Base-by-base conservation (phyloP, 2,329 filamentous ascomycete genomes). In the Elsinoe arachidis region DNA sequence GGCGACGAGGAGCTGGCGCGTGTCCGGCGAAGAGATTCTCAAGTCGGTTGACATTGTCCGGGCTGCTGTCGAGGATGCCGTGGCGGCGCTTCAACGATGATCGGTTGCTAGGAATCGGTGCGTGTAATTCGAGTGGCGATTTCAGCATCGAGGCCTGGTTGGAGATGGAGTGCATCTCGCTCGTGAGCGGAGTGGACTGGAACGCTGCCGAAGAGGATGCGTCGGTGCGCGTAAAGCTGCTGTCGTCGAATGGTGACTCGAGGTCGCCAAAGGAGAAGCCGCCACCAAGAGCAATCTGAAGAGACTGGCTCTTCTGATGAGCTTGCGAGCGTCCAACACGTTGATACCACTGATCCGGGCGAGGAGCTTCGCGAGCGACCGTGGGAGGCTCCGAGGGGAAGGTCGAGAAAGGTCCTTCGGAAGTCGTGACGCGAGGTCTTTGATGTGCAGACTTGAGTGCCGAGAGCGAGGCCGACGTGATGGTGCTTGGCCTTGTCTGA, bases 61-160 rank as follows among this genome's bases (percentile, higher is more conserved):
- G 44, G 17, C 52, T 75, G 35, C 74, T 66, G 55, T 78, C 73
- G 23, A 82, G 77, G 58, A 78, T 75, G 39, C 78, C 74, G 59
- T 81, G 81, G 57, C 82, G 79, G 58, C 82, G 78, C 66, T 84
- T 82, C 63, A 80, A 75, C 2, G 76, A 74, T 2, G 76, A 74
- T 49, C 77, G 78, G 7, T 77, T 74, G 30, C 78, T 74, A 3
- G 80, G 74, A 17, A 73, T 71, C 7, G 76, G 76, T 7, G 76
- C 71, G 58, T 82, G 78, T 59, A 83, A 70, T 59, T 79, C 78
- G 43, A 82, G 75, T 14, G 81, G 80, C 2, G 81, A 80, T 37
- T 73, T 75, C 11, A 78, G 65, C 14, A 67, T 63, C n/a, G 65
- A 63, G 12, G 38, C 61, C n/a, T 59, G 56, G 11, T 58, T 59